Evolutionary conservation across 108 stramenopile genomes (phyloP), one percentile per base, ranked within the genome.

Genomic region (Cyclotella sp.): DNA sequence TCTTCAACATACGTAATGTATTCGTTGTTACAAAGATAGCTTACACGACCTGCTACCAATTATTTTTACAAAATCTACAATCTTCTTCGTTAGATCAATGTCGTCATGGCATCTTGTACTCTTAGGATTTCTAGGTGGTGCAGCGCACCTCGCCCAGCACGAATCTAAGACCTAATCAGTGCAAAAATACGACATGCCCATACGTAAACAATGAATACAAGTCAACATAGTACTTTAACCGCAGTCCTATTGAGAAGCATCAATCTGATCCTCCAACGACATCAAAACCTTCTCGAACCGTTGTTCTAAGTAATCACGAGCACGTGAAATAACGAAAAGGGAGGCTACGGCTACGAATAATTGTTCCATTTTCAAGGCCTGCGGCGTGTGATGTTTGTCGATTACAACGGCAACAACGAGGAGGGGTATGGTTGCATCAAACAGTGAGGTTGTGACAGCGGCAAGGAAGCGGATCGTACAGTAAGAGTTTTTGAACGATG

Each of bases 331-430:
- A 9, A 68, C 40, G 68, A 77, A 77, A 51, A 77, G 76, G 22
- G 55, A 63, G 11, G 64, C 27, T 13, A 77, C 40, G 12, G 76
- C 76, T n/a, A 70, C 68, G 13, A 77, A 21, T 45, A 77, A 52
- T 41, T 69, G 66, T 53, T 77, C 76, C 76, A 77, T 77, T 61
- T 61, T 61, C 12, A 61, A 41, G 68, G 57, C 19, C 21, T 49
- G 29, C 51, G 61, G 27, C 18, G 52, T 40, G 26, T 74, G 63
- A 27, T 64, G 34, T 42, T 52, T 22, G 13, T 63, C 27, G 15
- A 49, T 58, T 9, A 44, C 26, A 45, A 8, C 55, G 28, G 39
- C 59, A 61, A 63, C 49, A 62, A 68, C 27, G 24, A 49, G 11
- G 46, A 49, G 13, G 9, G 66, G 49, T 28, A 68, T 46, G 9